Percentiles rank a stretch among this genome's conserved stretches.
These are phyloP conservation scores for Camellia oleifera DNA, from an alignment of 179 eudicot species.

Conservation along the genomic window DNA sequence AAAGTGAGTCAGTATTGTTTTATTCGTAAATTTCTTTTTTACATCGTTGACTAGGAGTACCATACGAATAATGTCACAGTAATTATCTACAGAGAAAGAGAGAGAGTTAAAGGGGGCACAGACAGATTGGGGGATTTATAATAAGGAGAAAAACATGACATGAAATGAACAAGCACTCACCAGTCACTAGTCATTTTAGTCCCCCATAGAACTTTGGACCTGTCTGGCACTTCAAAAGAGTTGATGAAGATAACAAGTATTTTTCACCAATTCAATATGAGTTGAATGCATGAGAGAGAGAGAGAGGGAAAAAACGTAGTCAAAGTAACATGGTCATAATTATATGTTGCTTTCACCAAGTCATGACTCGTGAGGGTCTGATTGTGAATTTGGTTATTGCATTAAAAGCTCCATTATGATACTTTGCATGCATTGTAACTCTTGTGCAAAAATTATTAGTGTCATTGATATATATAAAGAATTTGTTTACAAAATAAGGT, in stretches of 20 bases:
- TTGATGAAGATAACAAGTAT: constrained; percentile 14
- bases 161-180: constrained; percentile 21
- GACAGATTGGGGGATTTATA: constrained; percentile 13
- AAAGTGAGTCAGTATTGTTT: too few relatives aligned
- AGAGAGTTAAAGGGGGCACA: constrained; percentile 18
- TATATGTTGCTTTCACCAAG: neutral
- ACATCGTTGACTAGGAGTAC: too few relatives aligned
- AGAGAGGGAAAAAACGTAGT: neutral
- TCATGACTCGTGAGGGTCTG: neutral
- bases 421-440: neutral
- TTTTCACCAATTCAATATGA: constrained; percentile 5
- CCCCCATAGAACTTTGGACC: constrained; percentile 20
- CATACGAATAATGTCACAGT: too few relatives aligned
- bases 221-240: neutral
- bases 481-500: too few relatives aligned
- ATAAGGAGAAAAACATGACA: constrained; percentile 32
- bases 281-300: neutral
- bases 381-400: neutral
- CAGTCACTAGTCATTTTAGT: constrained; percentile 12
- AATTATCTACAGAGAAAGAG: constrained; percentile 1
- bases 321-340: neutral
- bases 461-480: too few relatives aligned
- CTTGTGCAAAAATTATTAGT: neutral
- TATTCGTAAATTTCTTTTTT: too few relatives aligned
- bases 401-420: neutral